These are phyloP conservation scores for Trametes cubensis DNA, from an alignment of 768 basidiomycete species.

Conservation along the genomic window DNA sequence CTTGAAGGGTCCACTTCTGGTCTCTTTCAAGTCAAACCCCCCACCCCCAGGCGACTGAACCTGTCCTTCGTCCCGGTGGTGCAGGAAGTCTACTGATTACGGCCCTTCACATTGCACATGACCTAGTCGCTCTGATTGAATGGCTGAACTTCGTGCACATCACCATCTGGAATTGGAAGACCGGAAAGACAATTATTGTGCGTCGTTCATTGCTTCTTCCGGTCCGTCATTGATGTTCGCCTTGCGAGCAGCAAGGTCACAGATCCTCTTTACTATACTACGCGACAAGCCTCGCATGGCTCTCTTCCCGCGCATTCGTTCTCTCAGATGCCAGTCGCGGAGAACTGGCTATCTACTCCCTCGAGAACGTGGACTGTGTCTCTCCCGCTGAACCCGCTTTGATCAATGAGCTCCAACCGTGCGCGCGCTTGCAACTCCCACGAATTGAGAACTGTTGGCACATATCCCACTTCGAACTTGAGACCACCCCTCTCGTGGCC, in stretches of 20 bases:
- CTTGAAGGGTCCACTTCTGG: slow-evolving; percentile 44
- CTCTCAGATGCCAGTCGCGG: slow-evolving; percentile 42
- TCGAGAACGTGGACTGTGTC: slow-evolving; percentile 6
- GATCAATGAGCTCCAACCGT: background rate
- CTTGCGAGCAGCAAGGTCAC: slow-evolving; percentile 34
- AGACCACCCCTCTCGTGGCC: slow-evolving; percentile 5
- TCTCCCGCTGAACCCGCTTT: background rate
- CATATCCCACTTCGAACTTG: slow-evolving; percentile 14
- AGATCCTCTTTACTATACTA: slow-evolving; percentile 30
- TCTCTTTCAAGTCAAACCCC: slow-evolving; percentile 41
- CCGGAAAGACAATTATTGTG: slow-evolving; percentile 46
- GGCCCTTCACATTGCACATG: slow-evolving; percentile 55
- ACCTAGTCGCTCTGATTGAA: slow-evolving; percentile 49
- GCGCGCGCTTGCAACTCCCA: slow-evolving; percentile 11
- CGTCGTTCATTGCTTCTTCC: slow-evolving; percentile 23
- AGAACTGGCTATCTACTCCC: slow-evolving; percentile 43
- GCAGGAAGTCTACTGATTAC: slow-evolving; percentile 32
- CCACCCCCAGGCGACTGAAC: slow-evolving; percentile 45
- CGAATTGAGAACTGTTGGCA: slow-evolving; percentile 12
- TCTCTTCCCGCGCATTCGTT: slow-evolving; percentile 46
- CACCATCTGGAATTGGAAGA: slow-evolving; percentile 57
- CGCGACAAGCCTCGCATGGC: slow-evolving; percentile 49
- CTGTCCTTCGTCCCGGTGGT: slow-evolving; percentile 33
- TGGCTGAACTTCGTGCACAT: slow-evolving; percentile 36
- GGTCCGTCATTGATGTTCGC: background rate